Conservation (phyloP, 345 rosid species). For the Syzygium aqueum region DNA sequence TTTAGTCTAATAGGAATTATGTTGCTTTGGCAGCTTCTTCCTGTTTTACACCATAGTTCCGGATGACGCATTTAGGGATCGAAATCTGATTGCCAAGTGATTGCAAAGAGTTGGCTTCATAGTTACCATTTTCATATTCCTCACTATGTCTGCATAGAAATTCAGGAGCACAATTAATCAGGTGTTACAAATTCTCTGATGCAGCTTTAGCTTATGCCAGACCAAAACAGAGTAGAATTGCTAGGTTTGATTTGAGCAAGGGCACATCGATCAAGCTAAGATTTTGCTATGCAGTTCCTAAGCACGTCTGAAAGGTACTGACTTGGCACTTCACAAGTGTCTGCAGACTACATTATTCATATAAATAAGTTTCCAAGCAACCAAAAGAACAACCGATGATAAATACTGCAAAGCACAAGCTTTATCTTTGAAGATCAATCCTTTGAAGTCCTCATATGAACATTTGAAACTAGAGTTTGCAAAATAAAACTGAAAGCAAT, state of each 20-base stretch:
- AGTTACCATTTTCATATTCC: not conserved
- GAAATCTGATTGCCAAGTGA: not conserved
- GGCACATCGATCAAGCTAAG: not conserved
- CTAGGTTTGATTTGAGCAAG: not conserved
- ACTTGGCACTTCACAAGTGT: not conserved
- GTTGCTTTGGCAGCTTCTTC: not conserved
- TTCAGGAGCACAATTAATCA: not conserved
- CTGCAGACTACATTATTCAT: not conserved
- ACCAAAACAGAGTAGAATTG: not conserved
- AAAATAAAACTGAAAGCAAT: not conserved
- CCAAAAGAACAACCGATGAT: not conserved
- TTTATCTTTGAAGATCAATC: not conserved
- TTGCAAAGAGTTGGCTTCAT: not conserved
- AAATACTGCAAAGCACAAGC: not conserved
- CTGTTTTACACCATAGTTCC: not conserved
- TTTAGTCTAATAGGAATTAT: not conserved
- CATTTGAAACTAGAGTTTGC: not conserved
- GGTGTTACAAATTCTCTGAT: not conserved
- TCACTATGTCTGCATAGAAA: not conserved
- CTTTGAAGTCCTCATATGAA: not conserved
- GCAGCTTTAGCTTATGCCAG: not conserved
- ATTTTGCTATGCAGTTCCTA: not conserved
- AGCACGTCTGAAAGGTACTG: not conserved
- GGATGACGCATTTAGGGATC: not conserved
- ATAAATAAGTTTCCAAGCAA: not conserved